Conservation (phyloP, 768 basidiomycete species). For the Phylloporus sp. region DNA sequence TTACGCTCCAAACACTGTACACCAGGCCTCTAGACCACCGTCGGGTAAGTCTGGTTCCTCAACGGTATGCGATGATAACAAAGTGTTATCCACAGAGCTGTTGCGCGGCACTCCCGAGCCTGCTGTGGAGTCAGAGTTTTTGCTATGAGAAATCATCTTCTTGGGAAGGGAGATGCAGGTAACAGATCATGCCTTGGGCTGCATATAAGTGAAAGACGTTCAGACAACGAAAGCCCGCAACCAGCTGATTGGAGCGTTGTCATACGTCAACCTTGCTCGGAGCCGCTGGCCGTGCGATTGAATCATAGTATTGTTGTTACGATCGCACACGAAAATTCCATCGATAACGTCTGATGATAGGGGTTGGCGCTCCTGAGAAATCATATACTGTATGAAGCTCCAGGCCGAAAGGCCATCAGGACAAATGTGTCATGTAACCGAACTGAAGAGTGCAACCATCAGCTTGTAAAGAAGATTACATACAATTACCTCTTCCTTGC, state of each 20-base stretch:
- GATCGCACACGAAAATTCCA: no score
- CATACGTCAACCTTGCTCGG: no score
- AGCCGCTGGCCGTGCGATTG: constrained; percentile 11
- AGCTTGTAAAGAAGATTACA: no score
- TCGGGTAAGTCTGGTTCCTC: constrained; percentile 8
- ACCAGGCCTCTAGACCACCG: constrained; percentile 23
- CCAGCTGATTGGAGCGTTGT: no score
- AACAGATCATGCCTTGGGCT: not conserved
- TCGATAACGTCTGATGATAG: not conserved
- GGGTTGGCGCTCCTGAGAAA: not conserved
- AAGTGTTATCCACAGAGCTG: not conserved
- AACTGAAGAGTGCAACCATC: no score
- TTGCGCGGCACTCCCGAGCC: not conserved
- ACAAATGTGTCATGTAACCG: no score
- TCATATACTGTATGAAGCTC: not conserved
- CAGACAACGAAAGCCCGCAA: no score
- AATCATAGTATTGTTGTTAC: no score
- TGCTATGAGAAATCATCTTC: not conserved
- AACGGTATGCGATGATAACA: not conserved
- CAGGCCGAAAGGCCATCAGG: not conserved
- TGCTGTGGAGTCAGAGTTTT: not conserved
- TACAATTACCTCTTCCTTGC: no score
- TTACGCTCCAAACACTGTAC: constrained; percentile 26
- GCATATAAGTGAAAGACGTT: constrained; percentile 6
- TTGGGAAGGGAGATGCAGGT: not conserved